phyloP scores from a whole-genome alignment of 208 protist genomes.

The Trypanosoma congolense region DNA sequence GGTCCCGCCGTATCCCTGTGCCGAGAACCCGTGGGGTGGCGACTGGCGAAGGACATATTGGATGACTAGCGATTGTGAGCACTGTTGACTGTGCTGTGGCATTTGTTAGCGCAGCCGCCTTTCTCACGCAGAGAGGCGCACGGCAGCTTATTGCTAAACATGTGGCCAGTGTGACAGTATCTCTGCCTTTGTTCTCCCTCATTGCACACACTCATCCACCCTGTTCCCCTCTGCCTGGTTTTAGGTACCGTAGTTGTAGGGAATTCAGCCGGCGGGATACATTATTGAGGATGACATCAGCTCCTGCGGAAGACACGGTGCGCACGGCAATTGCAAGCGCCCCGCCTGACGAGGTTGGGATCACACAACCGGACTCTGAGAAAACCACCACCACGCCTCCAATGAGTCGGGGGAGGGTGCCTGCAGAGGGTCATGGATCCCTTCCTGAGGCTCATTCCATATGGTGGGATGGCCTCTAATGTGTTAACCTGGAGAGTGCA shows the following conservation, averaged over 20 bases:
- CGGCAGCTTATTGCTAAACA: too few species aligned
- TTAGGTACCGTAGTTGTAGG: too few species aligned
- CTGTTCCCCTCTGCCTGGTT: too few species aligned
- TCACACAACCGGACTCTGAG: background rate
- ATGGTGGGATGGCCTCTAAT: constrained; percentile 58
- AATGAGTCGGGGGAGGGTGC: background rate
- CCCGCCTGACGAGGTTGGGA: too few species aligned
- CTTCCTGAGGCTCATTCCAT: constrained; percentile 30
- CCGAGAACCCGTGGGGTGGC: constrained; percentile 85
- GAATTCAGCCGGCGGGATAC: too few species aligned
- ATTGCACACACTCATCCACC: too few species aligned
- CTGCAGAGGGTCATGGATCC: background rate
- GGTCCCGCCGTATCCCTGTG: constrained; percentile 72
- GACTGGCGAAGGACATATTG: constrained; percentile 67
- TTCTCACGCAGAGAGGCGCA: background rate
- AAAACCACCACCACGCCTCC: background rate
- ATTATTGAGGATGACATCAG: too few species aligned
- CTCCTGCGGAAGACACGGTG: too few species aligned
- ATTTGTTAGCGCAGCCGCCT: background rate
- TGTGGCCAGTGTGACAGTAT: too few species aligned
- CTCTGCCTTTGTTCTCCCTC: too few species aligned
- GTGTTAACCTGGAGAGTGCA: constrained; percentile 64
- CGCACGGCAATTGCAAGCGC: too few species aligned
- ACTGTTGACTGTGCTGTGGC: constrained; percentile 3
- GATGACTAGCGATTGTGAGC: constrained; percentile 33